phyloP scores from a whole-genome alignment of 768 basidiomycete genomes.

The Phylloporus sp. region DNA sequence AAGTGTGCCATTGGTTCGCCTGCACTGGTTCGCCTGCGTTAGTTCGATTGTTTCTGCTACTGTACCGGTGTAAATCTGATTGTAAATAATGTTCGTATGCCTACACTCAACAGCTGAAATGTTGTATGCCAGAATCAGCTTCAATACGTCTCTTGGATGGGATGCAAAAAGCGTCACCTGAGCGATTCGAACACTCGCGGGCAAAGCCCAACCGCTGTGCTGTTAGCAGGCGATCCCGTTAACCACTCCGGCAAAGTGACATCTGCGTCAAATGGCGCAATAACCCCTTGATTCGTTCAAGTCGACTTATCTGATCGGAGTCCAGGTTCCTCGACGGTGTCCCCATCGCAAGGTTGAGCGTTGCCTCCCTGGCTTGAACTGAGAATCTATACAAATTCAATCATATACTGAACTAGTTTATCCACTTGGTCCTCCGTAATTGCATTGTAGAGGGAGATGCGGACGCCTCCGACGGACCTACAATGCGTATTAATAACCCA shows the following conservation, averaged over 20 bases:
- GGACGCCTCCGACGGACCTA: conserved; percentile 65
- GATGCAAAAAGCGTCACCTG: conserved; percentile 48
- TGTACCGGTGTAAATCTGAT: no score
- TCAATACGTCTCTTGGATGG: no score
- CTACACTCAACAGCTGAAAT: no score
- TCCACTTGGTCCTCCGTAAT: conserved; percentile 72
- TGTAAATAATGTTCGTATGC: no score
- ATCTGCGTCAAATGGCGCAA: background rate
- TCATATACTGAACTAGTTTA: conserved; percentile 53
- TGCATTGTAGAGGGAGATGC: conserved; percentile 87
- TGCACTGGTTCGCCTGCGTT: no score
- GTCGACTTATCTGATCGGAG: no score
- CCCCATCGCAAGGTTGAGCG: no score
- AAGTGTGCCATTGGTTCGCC: background rate
- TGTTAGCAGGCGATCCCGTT: conserved; percentile 76
- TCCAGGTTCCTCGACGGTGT: no score
- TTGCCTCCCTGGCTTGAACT: conserved; percentile 2
- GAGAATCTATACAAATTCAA: conserved; percentile 39
- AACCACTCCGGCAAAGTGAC: conserved; percentile 96
- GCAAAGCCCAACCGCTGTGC: conserved; percentile 55
- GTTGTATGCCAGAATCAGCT: no score
- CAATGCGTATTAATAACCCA: background rate
- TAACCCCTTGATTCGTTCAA: background rate
- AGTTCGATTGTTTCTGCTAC: no score
- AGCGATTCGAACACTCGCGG: conserved; percentile 60